Evolutionary conservation across 257 asterid genomes (phyloP), one percentile per base, ranked within the genome.

Genomic region (Rubia yunnanensis): DNA sequence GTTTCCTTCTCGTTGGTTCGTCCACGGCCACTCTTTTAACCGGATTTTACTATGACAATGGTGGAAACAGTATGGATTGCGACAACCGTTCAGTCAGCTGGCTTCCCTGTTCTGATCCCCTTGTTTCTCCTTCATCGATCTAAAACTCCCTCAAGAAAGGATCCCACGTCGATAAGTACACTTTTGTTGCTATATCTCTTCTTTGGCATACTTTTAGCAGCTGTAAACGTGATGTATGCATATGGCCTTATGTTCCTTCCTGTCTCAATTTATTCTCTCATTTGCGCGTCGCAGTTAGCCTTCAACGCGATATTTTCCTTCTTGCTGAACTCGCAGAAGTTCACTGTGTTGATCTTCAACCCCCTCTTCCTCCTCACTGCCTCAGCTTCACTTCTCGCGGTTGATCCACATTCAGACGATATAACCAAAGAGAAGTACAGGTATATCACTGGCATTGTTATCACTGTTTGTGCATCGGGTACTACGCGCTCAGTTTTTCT

Each of bases 31-130:
- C 76, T 3, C 74, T 75, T 23, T 14, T 79, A 46, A 80, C 80
- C 36, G 62, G 78, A 32, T 53, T 75, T 10, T 79, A 75, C 70
- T 79, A 54, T 68, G 74, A 75, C 41, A 59, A 75, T 61, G 83
- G 83, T 14, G 83, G 83, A 8, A 79, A 79, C 64, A 79, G 76
- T 65, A 67, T 79, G 83, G 83, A 72, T 72, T 66, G 78, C 78
- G 11, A 70, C 83, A 28, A 63, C 72, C 23, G 78, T 72, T 26
- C 76, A 69, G 57, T 55, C 81, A 24, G 62, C 76, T 5, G 83
- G 74, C 38, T 79, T 79, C 58, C 83, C 80, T 1, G 6, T 75
- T 44, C n/a, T 70, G 9, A 9, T 75, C 44, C 83, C 80, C 6
- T 56, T 76, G 18, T 31, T 72, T 59, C 27, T 66, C 74, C 32